A percentile compares a stretch with the other conserved stretches of the same genome.
Evolutionary conservation across 2,329 filamentous ascomycete genomes (phyloP).

Genomic region (Immersiporthe knoxdaviesiana): DNA sequence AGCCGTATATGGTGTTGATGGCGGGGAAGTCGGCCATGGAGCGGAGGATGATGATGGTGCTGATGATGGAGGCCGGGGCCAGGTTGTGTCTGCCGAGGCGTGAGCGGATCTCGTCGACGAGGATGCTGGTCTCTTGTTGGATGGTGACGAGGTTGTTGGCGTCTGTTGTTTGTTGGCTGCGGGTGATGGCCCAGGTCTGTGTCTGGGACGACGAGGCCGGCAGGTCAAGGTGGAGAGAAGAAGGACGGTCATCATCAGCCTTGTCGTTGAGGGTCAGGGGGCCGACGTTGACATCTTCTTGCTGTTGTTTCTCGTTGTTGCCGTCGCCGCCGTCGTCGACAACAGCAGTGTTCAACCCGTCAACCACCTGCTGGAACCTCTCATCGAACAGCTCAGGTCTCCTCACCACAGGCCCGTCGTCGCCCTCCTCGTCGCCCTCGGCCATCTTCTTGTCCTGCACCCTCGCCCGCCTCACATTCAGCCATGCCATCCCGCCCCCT

Average conservation of each 20-base stretch:
- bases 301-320: too few relatives aligned
- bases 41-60: conserved; percentile 70
- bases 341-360: conserved; percentile 34
- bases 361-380: conserved; percentile 53
- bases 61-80: conserved; percentile 51
- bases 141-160: conserved; percentile 39
- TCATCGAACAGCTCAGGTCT: conserved; percentile 70
- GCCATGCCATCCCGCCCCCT: conserved; percentile 77
- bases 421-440: conserved; percentile 19
- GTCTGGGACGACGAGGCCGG: conserved; percentile 33
- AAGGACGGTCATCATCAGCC: neutral
- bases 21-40: conserved; percentile 77
- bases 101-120: conserved; percentile 50
- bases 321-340: neutral
- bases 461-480: conserved; percentile 63
- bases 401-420: conserved; percentile 46
- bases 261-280: neutral
- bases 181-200: conserved; percentile 23
- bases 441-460: conserved; percentile 50
- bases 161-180: neutral
- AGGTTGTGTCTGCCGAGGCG: conserved; percentile 44
- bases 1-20: conserved; percentile 76
- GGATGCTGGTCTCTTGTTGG: conserved; percentile 50
- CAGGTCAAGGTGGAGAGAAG: neutral
- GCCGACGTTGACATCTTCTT: too few relatives aligned